phyloP scores from a whole-genome alignment of 2,329 filamentous ascomycete species.

The Pyrenophora graminea region DNA sequence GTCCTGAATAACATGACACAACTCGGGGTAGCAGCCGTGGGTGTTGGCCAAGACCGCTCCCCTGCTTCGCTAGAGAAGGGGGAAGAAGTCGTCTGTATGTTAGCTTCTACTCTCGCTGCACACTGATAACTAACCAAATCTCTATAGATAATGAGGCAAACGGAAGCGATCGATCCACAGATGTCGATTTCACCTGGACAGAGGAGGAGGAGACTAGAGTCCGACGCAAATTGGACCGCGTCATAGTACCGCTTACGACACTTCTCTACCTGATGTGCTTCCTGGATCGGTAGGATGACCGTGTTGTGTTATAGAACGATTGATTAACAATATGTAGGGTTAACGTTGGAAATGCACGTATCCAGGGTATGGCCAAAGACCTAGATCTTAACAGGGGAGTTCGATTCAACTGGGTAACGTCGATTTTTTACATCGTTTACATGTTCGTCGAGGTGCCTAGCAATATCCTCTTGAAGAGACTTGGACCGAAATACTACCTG shows the following conservation, averaged over 20 bases:
- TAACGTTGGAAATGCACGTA: conserved; percentile 60
- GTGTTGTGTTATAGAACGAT: not conserved
- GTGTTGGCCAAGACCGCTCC: conserved; percentile 5
- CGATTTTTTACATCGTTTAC: conserved; percentile 64
- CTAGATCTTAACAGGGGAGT: conserved; percentile 52
- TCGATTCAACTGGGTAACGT: conserved; percentile 62
- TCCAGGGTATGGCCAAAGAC: conserved; percentile 58
- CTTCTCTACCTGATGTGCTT: conserved; percentile 60
- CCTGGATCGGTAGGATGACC: conserved; percentile 44
- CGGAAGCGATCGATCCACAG: conserved; percentile 35
- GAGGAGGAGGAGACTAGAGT: conserved; percentile 56
- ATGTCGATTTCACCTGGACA: conserved; percentile 53
- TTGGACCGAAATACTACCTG: conserved; percentile 59
- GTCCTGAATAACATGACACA: conserved; percentile 11
- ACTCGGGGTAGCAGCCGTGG: conserved; percentile 6
- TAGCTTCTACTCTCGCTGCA: not conserved
- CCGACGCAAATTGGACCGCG: conserved; percentile 58
- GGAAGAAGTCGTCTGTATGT: conserved; percentile 31
- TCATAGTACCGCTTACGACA: conserved; percentile 58
- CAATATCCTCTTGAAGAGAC: conserved; percentile 59
- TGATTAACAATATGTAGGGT: conserved; percentile 27
- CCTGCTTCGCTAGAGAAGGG: conserved; percentile 24
- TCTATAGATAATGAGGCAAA: conserved; percentile 29
- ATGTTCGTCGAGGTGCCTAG: conserved; percentile 60
- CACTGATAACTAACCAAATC: conserved; percentile 9